These are phyloP conservation scores for Coleophoma cylindrospora DNA, from an alignment of 2,329 filamentous ascomycete genomes.

Conservation along the genomic window DNA sequence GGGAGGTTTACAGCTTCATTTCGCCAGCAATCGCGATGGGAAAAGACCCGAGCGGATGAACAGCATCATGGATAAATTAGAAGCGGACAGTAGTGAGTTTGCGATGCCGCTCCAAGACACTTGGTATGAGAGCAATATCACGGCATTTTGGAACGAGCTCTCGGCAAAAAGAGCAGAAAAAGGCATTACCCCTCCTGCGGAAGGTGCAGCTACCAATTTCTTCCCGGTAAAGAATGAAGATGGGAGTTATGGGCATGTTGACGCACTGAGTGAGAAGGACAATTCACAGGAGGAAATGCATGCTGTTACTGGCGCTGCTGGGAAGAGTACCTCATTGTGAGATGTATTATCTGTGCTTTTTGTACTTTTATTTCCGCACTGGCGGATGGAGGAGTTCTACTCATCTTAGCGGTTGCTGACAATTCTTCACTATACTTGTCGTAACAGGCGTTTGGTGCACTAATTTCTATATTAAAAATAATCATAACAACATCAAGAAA, in stretches of 20 bases:
- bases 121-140: neutral
- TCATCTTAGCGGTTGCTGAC: too few relatives aligned
- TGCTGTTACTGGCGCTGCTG: too few relatives aligned
- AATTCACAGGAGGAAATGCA: neutral
- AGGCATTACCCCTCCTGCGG: neutral
- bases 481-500: too few relatives aligned
- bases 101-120: neutral
- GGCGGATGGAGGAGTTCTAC: too few relatives aligned
- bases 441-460: too few relatives aligned
- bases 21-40: constrained; percentile 1
- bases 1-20: neutral
- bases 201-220: neutral
- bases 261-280: neutral
- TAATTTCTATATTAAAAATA: too few relatives aligned
- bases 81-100: neutral
- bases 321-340: too few relatives aligned
- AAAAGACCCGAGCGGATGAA: constrained; percentile 1
- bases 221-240: constrained; percentile 1
- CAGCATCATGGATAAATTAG: neutral
- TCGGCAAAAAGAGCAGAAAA: neutral
- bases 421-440: too few relatives aligned
- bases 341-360: too few relatives aligned
- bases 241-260: neutral
- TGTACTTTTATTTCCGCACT: too few relatives aligned
- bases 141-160: neutral